A percentile compares a stretch with the other conserved stretches of the same genome.
Conservation (phyloP, 2,329 filamentous ascomycete genomes). For the Pestalotiopsis fici region DNA sequence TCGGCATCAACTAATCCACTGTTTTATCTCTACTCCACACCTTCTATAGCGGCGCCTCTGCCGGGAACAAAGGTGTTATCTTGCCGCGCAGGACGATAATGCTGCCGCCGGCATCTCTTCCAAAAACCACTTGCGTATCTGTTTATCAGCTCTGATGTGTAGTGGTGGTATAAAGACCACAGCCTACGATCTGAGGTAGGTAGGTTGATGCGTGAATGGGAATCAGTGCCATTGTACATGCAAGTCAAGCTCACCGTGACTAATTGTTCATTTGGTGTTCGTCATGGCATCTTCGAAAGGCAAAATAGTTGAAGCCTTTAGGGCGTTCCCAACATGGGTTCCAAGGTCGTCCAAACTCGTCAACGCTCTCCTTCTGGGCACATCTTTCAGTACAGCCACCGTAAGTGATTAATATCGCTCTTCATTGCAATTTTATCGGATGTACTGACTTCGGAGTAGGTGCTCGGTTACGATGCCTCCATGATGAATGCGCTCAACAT, state of each 20-base stretch:
- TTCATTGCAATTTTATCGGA: no score
- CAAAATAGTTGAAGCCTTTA: background rate
- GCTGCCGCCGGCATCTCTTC: background rate
- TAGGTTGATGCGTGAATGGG: background rate
- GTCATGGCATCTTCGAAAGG: background rate
- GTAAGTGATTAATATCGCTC: background rate
- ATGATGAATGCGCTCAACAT: conserved; percentile 28
- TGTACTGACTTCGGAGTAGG: background rate
- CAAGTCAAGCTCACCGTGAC: background rate
- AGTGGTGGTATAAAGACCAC: background rate
- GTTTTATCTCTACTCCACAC: background rate
- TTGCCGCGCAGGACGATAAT: background rate
- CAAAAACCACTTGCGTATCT: background rate
- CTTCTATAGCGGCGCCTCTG: background rate
- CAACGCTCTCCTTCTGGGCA: background rate
- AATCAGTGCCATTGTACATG: background rate
- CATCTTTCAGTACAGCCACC: background rate
- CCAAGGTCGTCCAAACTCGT: background rate
- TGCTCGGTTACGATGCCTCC: conserved; percentile 4
- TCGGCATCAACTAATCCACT: background rate
- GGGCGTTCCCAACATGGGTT: background rate
- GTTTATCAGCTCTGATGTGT: background rate
- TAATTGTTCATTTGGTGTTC: background rate
- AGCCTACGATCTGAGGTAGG: background rate
- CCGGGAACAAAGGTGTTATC: background rate